Evolutionary conservation across 805 yeast genomes (phyloP).

Genomic region (Wickerhamiella australiensis): DNA sequence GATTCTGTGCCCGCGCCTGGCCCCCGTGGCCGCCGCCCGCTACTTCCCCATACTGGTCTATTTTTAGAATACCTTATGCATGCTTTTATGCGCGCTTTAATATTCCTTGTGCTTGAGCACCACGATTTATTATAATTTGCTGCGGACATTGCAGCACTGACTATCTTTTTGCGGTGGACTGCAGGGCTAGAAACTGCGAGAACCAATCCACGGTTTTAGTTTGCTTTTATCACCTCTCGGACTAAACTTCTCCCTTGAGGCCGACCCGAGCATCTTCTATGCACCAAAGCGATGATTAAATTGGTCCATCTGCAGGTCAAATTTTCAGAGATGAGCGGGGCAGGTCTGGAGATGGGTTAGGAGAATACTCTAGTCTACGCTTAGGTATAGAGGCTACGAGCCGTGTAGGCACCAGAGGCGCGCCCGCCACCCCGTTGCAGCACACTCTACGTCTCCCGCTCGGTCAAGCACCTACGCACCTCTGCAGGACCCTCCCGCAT

Average conservation of each 20-base stretch:
- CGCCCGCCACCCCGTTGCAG: too few species aligned
- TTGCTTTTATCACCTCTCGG: background rate
- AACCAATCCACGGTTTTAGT: too few species aligned
- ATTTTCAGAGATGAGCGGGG: background rate
- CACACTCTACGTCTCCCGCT: too few species aligned
- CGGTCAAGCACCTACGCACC: too few species aligned
- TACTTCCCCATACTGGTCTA: background rate
- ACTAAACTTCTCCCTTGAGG: background rate
- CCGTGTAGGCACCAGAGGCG: too few species aligned
- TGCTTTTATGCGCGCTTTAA: background rate
- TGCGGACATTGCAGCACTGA: background rate
- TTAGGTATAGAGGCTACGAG: background rate
- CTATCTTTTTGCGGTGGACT: background rate
- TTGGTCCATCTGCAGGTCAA: background rate
- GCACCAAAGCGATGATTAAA: background rate
- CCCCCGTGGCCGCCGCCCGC: too few species aligned
- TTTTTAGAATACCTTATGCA: background rate
- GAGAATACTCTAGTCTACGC: background rate
- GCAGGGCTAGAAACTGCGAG: background rate
- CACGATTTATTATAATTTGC: background rate
- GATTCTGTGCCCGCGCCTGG: too few species aligned
- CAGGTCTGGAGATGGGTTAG: background rate
- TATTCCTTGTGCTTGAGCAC: constrained; percentile 2
- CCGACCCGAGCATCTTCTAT: background rate
- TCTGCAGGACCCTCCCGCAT: too few species aligned